Evolutionary conservation across 352 stramenopile species (phyloP).

Genomic region (Pythium plurisporium): DNA sequence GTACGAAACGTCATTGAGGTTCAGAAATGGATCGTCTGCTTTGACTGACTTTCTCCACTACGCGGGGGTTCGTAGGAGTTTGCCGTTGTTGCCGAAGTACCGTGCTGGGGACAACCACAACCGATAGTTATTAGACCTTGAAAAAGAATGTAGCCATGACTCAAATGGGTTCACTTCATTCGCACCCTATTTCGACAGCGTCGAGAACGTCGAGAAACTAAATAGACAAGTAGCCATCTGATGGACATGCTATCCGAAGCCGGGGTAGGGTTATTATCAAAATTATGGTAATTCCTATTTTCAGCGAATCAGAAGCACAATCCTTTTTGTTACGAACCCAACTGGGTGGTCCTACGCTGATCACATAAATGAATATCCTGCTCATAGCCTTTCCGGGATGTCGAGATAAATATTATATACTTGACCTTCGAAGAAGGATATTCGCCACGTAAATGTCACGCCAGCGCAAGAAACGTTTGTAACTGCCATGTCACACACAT

Average conservation of each 20-base stretch:
- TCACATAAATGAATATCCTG: too few species aligned
- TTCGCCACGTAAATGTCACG: too few species aligned
- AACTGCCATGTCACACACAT: not conserved
- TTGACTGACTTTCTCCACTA: not conserved
- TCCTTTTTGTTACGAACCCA: constrained; percentile 11
- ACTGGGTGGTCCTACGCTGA: not conserved
- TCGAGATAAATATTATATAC: too few species aligned
- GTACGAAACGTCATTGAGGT: constrained; percentile 1
- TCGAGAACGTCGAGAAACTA: constrained; percentile 10
- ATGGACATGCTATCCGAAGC: not conserved
- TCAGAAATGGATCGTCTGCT: not conserved
- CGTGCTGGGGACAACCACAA: constrained; percentile 4
- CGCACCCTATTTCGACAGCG: constrained; percentile 1
- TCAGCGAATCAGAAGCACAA: constrained; percentile 1
- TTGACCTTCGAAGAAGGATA: too few species aligned
- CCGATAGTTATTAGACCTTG: not conserved
- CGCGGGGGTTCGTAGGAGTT: constrained; percentile 8
- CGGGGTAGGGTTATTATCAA: constrained; percentile 4
- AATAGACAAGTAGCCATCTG: not conserved
- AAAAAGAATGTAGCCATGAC: constrained; percentile 6
- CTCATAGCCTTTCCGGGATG: too few species aligned
- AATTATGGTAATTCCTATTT: not conserved
- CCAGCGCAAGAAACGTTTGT: not conserved
- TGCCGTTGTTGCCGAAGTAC: constrained; percentile 21
- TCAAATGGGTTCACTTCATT: not conserved